A percentile compares a stretch with the other conserved stretches of the same genome.
Conservation (phyloP, 495 filamentous ascomycete species). For the Penicillium pulvis region DNA sequence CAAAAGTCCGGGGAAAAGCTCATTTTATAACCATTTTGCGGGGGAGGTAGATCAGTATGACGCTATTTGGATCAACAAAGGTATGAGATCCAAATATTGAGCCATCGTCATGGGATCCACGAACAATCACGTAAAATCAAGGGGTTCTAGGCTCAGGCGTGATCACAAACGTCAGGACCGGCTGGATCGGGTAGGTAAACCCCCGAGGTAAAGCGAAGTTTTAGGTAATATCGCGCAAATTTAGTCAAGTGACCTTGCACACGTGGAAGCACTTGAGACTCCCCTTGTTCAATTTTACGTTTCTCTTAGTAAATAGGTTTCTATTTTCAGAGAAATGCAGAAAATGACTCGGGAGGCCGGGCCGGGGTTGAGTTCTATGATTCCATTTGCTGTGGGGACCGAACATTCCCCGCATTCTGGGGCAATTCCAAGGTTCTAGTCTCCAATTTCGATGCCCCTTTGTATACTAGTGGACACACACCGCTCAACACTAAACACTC, state of each 20-base stretch:
- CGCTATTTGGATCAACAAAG: conserved; percentile 12
- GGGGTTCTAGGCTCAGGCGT: conserved; percentile 11
- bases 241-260: conserved; percentile 5
- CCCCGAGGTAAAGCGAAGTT: conserved; percentile 12
- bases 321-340: neutral
- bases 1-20: conserved; percentile 7
- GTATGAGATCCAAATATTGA: conserved; percentile 1
- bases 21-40: conserved; percentile 18
- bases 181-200: neutral
- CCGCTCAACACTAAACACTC: too few species aligned
- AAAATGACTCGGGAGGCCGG: neutral
- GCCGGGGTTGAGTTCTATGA: neutral
- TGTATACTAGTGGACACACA: neutral
- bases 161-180: conserved; percentile 11
- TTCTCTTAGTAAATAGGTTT: neutral
- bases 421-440: neutral
- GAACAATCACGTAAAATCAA: conserved; percentile 16
- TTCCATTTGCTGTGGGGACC: neutral
- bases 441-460: too few species aligned
- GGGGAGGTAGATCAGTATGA: conserved; percentile 19
- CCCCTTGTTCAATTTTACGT: neutral
- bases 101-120: conserved; percentile 1
- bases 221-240: conserved; percentile 23
- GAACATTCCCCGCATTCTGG: neutral
- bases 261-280: neutral